A percentile compares a stretch with the other conserved stretches of the same genome.
phyloP scores from a whole-genome alignment of 257 asterid species.

The Voacanga thouarsii region DNA sequence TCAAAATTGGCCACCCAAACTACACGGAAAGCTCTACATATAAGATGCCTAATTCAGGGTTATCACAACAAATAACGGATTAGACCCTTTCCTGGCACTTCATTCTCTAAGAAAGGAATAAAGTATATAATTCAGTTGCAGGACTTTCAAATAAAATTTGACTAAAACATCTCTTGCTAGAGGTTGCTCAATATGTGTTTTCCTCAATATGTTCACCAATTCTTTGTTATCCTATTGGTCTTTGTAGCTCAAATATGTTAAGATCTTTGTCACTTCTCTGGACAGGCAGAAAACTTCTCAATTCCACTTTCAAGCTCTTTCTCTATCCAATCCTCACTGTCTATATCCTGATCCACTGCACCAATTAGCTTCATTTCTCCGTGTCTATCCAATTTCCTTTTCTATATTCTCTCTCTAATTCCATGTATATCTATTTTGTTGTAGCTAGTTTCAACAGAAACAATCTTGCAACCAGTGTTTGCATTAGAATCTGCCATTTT shows the following conservation, averaged over 20 bases:
- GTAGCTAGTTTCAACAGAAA: conserved; percentile 21
- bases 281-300: conserved; percentile 1
- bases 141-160: background rate
- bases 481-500: conserved; percentile 24
- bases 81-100: background rate
- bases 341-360: conserved; percentile 25
- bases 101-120: background rate
- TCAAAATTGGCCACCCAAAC: background rate
- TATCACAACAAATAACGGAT: background rate
- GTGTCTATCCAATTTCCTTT: conserved; percentile 26
- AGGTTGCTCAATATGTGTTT: background rate
- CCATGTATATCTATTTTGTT: conserved; percentile 32
- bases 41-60: background rate
- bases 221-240: background rate
- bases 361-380: conserved; percentile 16
- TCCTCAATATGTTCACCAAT: background rate
- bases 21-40: background rate
- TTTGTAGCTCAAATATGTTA: background rate
- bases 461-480: conserved; percentile 26
- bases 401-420: conserved; percentile 45
- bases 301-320: conserved; percentile 47
- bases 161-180: background rate
- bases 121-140: background rate
- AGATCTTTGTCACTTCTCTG: conserved; percentile 11
- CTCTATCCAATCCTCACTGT: conserved; percentile 52